A percentile compares a stretch with the other conserved stretches of the same genome.
Evolutionary conservation across 2,329 filamentous ascomycete species (phyloP).

Genomic region (Nemania diffusa): DNA sequence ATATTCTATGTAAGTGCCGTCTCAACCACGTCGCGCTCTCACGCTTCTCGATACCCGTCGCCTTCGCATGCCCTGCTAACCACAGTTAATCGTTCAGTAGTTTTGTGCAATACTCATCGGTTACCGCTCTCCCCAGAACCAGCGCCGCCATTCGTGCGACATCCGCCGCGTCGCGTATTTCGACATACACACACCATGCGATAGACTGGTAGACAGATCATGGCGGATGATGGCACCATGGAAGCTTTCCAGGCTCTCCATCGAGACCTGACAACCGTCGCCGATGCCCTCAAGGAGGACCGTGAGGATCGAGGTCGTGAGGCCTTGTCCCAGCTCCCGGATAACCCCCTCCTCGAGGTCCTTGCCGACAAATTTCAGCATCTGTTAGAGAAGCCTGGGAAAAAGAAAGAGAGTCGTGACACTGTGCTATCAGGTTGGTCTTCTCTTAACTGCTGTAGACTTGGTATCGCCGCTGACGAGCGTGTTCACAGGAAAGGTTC

Average conservation of each 20-base stretch:
- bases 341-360: slow-evolving; percentile 63
- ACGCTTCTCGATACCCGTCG: slow-evolving; percentile 4
- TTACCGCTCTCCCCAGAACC: slow-evolving; percentile 6
- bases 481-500: slow-evolving; percentile 73
- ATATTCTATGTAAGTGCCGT: slow-evolving; percentile 1
- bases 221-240: slow-evolving; percentile 79
- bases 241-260: slow-evolving; percentile 85
- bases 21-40: slow-evolving; percentile 10
- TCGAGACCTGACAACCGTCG: slow-evolving; percentile 81
- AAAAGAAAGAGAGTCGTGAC: slow-evolving; percentile 79
- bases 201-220: slow-evolving; percentile 58
- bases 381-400: slow-evolving; percentile 78
- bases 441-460: neutral
- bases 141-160: slow-evolving; percentile 27
- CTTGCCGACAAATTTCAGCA: slow-evolving; percentile 74
- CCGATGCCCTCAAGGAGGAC: slow-evolving; percentile 70
- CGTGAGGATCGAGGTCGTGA: slow-evolving; percentile 73
- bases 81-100: neutral
- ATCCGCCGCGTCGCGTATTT: slow-evolving; percentile 21
- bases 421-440: slow-evolving; percentile 72
- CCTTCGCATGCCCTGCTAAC: slow-evolving; percentile 9
- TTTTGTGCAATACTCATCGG: slow-evolving; percentile 1
- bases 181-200: slow-evolving; percentile 53
- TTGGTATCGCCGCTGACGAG: slow-evolving; percentile 20
- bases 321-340: slow-evolving; percentile 47